Evolutionary conservation across 805 yeast genomes (phyloP), one percentile per base, ranked within the genome.

Genomic region (Candida maesae): DNA sequence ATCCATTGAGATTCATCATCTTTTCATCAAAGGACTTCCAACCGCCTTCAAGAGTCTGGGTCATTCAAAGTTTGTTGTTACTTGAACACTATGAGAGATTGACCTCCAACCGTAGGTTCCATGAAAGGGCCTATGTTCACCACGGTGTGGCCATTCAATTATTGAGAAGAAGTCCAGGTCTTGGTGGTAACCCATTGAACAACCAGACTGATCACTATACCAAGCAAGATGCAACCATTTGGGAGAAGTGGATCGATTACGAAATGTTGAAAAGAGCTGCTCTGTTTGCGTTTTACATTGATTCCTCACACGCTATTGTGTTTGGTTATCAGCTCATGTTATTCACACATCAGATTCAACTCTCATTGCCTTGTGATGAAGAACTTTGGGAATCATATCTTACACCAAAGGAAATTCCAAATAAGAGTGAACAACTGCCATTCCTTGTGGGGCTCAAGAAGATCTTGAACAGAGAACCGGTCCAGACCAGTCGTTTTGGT

Each of bases 101-200:
- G 45, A 79, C 83, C 50, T 68, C 87, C 0, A 73, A 76, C 33
- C 66, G 96, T 51, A 64, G 66, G 30, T 61, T 84, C 52, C 96
- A 87, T 58, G 96, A 87, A 62, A 63, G 96, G 35, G 84, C 87
- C 0, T 91, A 83, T 60, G 65, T 88, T 16, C 95, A 88, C 57
- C 96, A 87, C 59, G 95, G 93, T 5, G 83, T 95, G 0, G 79
- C 90, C 0, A 79, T 86, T 30, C 95, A 87, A 60, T 63, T 87
- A 32, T 63, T 87, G 36, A 66, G 95, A 50, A 68, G 95, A 51
- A 78, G 87, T 0, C 87, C 95, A 1, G 74, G 84, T 1, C 61
- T 87, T 25, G 89, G 89, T 12, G 89, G 89, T 0, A 77, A 82
- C 42, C 85, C 88, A 0, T 39, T 64, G 42, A 42, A 63, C 21